Percentiles rank a stretch among this genome's conserved stretches.
Evolutionary conservation across 441 rosid species (phyloP).

Genomic region (Populus hybrid): DNA sequence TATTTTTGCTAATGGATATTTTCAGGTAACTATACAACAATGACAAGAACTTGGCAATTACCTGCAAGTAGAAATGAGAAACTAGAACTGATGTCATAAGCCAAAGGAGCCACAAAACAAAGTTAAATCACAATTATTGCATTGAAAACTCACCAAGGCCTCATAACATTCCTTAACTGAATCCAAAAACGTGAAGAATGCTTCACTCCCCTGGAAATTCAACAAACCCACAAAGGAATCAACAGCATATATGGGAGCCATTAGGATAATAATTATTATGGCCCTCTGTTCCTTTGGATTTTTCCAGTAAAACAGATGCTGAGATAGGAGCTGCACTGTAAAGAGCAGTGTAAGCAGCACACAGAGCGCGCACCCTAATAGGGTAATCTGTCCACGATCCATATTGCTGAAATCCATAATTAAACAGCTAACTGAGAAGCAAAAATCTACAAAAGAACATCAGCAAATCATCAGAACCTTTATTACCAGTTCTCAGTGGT

Average conservation of each 20-base stretch:
- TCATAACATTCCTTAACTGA: slow-evolving; percentile 92
- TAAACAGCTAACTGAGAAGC: slow-evolving; percentile 12
- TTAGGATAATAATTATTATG: slow-evolving; percentile 71
- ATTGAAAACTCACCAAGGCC: slow-evolving; percentile 61
- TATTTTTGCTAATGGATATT: slow-evolving; percentile 76
- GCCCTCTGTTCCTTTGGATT: slow-evolving; percentile 96
- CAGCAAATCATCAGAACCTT: neutral
- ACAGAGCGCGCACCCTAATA: slow-evolving; percentile 56
- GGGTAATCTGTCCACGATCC: slow-evolving; percentile 56
- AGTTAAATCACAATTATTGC: neutral
- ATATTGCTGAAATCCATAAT: slow-evolving; percentile 53
- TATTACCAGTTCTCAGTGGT: neutral
- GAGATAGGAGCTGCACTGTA: slow-evolving; percentile 67
- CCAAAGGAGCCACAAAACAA: neutral
- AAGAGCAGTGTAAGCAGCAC: slow-evolving; percentile 61
- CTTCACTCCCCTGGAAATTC: slow-evolving; percentile 69
- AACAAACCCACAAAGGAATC: slow-evolving; percentile 74
- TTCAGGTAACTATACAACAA: slow-evolving; percentile 81
- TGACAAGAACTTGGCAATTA: slow-evolving; percentile 86
- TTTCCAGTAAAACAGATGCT: slow-evolving; percentile 87
- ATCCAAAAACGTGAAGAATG: slow-evolving; percentile 71
- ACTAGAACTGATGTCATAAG: neutral
- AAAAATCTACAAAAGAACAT: slow-evolving; percentile 26
- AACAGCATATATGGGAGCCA: slow-evolving; percentile 87
- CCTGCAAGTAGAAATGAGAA: slow-evolving; percentile 38